Evolutionary conservation across 2,329 filamentous ascomycete genomes (phyloP).

Genomic region (Xylariales sp.): DNA sequence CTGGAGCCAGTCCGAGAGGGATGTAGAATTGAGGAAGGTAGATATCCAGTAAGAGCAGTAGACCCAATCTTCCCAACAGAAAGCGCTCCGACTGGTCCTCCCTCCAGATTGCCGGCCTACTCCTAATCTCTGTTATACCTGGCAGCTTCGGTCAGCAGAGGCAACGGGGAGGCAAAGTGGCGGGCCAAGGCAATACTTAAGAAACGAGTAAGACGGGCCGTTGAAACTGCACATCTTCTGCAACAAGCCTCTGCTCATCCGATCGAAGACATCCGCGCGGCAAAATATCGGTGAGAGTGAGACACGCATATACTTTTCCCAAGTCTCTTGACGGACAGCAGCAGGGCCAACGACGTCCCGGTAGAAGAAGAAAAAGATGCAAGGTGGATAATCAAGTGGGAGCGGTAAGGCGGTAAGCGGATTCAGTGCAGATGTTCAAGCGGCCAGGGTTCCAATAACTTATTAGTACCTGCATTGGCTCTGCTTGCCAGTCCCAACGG

Average conservation of each 20-base stretch:
- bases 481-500: no score
- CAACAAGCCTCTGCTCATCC: slow-evolving; percentile 27
- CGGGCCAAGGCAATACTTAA: slow-evolving; percentile 3
- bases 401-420: not conserved
- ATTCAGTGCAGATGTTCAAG: no score
- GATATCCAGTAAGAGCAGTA: not conserved
- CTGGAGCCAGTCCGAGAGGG: slow-evolving; percentile 2
- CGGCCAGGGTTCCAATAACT: not conserved
- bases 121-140: slow-evolving; percentile 1
- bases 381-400: not conserved
- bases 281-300: slow-evolving; percentile 32
- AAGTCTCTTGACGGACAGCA: slow-evolving; percentile 1
- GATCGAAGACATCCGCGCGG: slow-evolving; percentile 15
- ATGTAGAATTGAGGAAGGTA: not conserved
- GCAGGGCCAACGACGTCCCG: slow-evolving; percentile 1
- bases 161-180: slow-evolving; percentile 2
- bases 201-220: slow-evolving; percentile 4
- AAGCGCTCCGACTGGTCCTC: not conserved
- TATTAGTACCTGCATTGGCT: no score
- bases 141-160: slow-evolving; percentile 3
- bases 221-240: slow-evolving; percentile 26
- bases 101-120: not conserved
- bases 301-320: slow-evolving; percentile 18
- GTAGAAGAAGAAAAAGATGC: not conserved
- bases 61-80: not conserved